Evolutionary conservation across 2,329 filamentous ascomycete genomes (phyloP).

Genomic region (Epichloe brachyelytri): DNA sequence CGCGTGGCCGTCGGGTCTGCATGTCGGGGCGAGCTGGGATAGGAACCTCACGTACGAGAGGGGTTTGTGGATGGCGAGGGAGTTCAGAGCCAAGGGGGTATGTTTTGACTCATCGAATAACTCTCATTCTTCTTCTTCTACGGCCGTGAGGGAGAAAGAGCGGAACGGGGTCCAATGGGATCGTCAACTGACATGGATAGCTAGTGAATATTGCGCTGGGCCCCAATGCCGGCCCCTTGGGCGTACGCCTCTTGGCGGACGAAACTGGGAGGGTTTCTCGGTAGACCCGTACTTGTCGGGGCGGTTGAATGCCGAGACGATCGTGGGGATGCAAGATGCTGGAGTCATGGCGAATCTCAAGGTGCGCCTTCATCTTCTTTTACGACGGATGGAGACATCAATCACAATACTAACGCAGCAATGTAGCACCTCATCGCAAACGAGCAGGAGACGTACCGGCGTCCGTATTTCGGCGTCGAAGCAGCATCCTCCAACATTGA

Average conservation of each 20-base stretch:
- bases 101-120: slow-evolving; percentile 15
- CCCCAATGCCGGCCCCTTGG: slow-evolving; percentile 57
- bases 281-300: slow-evolving; percentile 60
- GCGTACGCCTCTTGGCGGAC: slow-evolving; percentile 54
- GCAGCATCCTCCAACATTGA: slow-evolving; percentile 50
- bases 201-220: slow-evolving; percentile 57
- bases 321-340: slow-evolving; percentile 62
- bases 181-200: slow-evolving; percentile 11
- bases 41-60: slow-evolving; percentile 36
- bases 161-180: background rate
- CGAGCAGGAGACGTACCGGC: slow-evolving; percentile 43
- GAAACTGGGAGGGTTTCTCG: slow-evolving; percentile 67
- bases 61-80: slow-evolving; percentile 39
- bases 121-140: background rate
- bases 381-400: background rate
- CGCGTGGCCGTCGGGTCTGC: slow-evolving; percentile 33
- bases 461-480: slow-evolving; percentile 29
- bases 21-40: slow-evolving; percentile 41
- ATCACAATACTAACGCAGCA: background rate
- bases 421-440: slow-evolving; percentile 43
- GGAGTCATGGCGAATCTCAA: slow-evolving; percentile 70
- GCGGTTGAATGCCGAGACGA: slow-evolving; percentile 55
- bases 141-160: background rate
- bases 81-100: slow-evolving; percentile 44
- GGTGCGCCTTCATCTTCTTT: slow-evolving; percentile 13